Percentiles rank a stretch among this genome's conserved stretches.
Evolutionary conservation across 106 monocot genomes (phyloP).

Genomic region (Apostasia ramifera): DNA sequence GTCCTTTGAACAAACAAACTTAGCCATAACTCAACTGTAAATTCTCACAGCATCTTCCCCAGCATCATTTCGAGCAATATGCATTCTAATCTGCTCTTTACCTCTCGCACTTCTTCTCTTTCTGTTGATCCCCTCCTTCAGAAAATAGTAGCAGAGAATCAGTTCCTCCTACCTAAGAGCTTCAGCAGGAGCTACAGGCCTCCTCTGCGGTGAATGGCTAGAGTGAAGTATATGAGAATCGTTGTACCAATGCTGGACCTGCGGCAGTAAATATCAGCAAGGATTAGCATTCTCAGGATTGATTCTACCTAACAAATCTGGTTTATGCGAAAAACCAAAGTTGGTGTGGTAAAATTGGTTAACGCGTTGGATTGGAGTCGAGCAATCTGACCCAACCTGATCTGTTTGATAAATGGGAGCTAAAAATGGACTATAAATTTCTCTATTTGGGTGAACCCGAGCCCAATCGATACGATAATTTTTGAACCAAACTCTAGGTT

Average conservation of each 20-base stretch:
- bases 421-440: too few species aligned
- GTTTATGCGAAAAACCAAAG: too few species aligned
- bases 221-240: constrained; percentile 89
- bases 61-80: background rate
- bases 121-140: background rate
- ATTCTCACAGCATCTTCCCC: background rate
- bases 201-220: constrained; percentile 54
- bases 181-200: constrained; percentile 10
- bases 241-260: constrained; percentile 89
- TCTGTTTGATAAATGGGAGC: too few species aligned
- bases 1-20: background rate
- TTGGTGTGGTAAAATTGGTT: too few species aligned
- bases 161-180: background rate
- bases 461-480: too few species aligned
- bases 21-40: background rate
- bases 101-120: background rate
- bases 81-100: background rate
- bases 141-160: background rate
- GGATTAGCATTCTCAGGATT: too few species aligned
- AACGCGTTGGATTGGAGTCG: too few species aligned
- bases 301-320: too few species aligned
- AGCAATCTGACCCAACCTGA: too few species aligned
- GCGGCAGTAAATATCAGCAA: background rate
- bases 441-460: too few species aligned
- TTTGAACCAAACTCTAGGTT: too few species aligned